These are phyloP conservation scores for Cyclocybe cylindracea DNA, from an alignment of 768 basidiomycete genomes.

Conservation along the genomic window DNA sequence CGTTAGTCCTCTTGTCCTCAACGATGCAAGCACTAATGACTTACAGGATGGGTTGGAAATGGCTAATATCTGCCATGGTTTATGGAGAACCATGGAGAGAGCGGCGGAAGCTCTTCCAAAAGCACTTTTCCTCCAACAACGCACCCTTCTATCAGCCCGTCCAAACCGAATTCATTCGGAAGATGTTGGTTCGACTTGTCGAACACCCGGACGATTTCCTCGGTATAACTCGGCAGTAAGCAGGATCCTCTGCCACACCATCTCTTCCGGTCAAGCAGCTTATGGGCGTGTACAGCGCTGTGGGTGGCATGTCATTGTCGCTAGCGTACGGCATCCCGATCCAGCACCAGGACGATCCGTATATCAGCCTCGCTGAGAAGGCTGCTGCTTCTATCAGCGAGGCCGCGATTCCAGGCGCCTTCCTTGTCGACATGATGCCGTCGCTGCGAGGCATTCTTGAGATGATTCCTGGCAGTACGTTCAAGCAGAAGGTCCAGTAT, in stretches of 20 bases:
- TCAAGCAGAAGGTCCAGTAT: conserved; percentile 48
- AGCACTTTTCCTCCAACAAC: conserved; percentile 39
- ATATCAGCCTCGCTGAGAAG: conserved; percentile 39
- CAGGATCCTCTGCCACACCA: neutral
- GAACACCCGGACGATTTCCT: conserved; percentile 39
- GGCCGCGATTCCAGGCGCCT: conserved; percentile 42
- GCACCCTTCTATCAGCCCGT: conserved; percentile 28
- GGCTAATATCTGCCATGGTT: conserved; percentile 38
- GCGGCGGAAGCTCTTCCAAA: conserved; percentile 39
- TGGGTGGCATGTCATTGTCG: conserved; percentile 40
- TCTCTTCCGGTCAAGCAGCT: neutral
- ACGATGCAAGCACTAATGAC: neutral
- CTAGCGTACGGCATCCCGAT: conserved; percentile 50
- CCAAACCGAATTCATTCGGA: conserved; percentile 28
- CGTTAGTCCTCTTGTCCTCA: neutral
- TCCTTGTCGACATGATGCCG: conserved; percentile 45
- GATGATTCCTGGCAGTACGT: conserved; percentile 63
- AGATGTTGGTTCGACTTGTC: conserved; percentile 29
- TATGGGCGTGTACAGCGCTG: conserved; percentile 29
- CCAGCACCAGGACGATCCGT: conserved; percentile 40
- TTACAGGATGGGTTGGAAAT: conserved; percentile 42
- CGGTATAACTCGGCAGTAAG: conserved; percentile 37
- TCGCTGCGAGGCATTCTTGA: conserved; percentile 46
- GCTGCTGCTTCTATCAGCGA: conserved; percentile 32
- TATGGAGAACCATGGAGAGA: conserved; percentile 43